Percentiles rank a stretch among this genome's conserved stretches.
Conservation (phyloP, 2,329 filamentous ascomycete genomes). For the Tolypocladium nubicola region DNA sequence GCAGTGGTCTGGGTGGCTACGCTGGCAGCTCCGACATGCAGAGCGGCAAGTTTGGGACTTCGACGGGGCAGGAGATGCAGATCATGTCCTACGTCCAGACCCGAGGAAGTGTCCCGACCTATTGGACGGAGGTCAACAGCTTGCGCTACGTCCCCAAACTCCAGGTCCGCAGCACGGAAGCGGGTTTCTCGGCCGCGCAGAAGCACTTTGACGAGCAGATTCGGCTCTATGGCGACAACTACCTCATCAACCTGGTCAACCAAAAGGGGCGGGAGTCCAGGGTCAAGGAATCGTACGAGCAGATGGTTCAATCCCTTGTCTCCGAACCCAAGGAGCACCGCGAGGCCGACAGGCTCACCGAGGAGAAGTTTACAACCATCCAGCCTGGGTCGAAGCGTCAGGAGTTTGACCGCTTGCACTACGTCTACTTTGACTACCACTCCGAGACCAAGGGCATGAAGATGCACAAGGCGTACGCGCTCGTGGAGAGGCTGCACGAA, state of each 20-base stretch:
- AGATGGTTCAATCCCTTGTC: slow-evolving; percentile 70
- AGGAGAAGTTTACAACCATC: slow-evolving; percentile 74
- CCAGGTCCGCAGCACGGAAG: slow-evolving; percentile 76
- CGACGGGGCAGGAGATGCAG: slow-evolving; percentile 64
- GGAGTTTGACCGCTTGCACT: slow-evolving; percentile 77
- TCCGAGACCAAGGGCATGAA: slow-evolving; percentile 91
- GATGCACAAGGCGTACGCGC: slow-evolving; percentile 82
- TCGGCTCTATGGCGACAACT: slow-evolving; percentile 87
- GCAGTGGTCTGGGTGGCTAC: slow-evolving; percentile 67
- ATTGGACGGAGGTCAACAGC: slow-evolving; percentile 93
- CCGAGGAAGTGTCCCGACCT: slow-evolving; percentile 88
- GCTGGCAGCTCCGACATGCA: slow-evolving; percentile 66
- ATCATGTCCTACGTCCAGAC: slow-evolving; percentile 94
- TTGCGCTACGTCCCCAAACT: slow-evolving; percentile 85
- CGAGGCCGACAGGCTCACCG: slow-evolving; percentile 53
- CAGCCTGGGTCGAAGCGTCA: slow-evolving; percentile 50
- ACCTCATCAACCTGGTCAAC: slow-evolving; percentile 94
- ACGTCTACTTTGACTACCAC: slow-evolving; percentile 98
- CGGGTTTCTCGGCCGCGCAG: slow-evolving; percentile 65
- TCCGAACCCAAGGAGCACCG: slow-evolving; percentile 56
- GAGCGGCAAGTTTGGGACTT: slow-evolving; percentile 54
- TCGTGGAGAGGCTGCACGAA: slow-evolving; percentile 72
- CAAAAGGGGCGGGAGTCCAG: slow-evolving; percentile 83
- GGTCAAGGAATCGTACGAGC: slow-evolving; percentile 89
- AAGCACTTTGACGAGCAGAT: slow-evolving; percentile 94